Conservation (phyloP, 805 yeast genomes). For the Candida schatavii region DNA sequence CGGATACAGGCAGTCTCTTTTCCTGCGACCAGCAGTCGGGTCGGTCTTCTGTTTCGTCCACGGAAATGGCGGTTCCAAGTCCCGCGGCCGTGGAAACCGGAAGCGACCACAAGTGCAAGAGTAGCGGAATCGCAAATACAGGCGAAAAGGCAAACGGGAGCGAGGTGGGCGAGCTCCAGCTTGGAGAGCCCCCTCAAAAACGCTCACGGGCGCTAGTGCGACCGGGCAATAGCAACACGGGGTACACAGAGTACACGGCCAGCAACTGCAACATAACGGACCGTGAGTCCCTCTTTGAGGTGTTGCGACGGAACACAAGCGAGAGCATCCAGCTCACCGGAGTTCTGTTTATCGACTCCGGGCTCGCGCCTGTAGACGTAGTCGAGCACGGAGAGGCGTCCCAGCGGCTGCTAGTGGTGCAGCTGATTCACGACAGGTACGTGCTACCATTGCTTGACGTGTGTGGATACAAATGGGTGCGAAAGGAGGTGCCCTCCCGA, state of each 20-base stretch:
- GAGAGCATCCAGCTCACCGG: constrained; percentile 2
- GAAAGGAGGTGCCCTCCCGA: constrained; percentile 16
- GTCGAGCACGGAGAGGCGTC: not conserved
- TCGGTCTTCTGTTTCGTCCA: no score
- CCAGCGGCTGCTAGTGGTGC: constrained; percentile 7
- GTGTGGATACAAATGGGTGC: constrained; percentile 17
- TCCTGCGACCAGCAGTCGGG: no score
- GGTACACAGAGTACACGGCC: not conserved
- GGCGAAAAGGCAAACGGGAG: no score
- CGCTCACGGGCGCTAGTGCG: no score
- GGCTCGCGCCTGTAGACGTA: constrained; percentile 4
- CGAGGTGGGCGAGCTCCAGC: no score
- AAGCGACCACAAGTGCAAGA: no score
- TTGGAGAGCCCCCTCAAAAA: no score
- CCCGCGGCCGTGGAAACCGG: no score
- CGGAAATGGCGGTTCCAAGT: no score
- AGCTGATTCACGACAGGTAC: constrained; percentile 13
- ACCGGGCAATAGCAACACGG: no score
- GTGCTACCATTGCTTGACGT: constrained; percentile 15
- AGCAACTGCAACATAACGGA: constrained; percentile 2
- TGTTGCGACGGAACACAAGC: constrained; percentile 6
- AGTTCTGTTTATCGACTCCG: constrained; percentile 6
- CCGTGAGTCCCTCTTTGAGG: constrained; percentile 5
- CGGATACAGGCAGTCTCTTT: no score
- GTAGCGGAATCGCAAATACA: no score